phyloP scores from a whole-genome alignment of 768 basidiomycete genomes.

The Panus rudis region DNA sequence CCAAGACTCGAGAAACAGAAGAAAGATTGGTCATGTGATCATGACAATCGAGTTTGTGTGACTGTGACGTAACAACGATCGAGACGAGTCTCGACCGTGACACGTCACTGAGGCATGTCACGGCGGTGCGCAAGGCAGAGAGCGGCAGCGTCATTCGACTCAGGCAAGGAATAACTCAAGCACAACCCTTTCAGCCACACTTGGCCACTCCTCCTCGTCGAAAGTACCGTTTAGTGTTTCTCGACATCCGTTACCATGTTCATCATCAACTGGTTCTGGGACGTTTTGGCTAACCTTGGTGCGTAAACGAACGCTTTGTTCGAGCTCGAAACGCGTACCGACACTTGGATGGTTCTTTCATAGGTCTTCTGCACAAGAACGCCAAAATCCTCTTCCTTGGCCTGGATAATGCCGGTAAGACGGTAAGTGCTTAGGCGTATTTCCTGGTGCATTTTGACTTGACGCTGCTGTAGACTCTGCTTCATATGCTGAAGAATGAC shows the following conservation, averaged over 20 bases:
- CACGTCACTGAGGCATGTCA: too few species aligned
- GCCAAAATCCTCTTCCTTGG: conserved; percentile 99
- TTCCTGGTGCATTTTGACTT: background rate
- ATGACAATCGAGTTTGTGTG: too few species aligned
- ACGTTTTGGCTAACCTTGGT: conserved; percentile 92
- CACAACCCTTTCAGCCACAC: conserved; percentile 2
- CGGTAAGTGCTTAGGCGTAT: conserved; percentile 43
- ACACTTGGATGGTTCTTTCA: conserved; percentile 1
- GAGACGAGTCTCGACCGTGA: too few species aligned
- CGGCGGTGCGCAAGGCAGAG: too few species aligned
- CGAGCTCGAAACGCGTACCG: background rate
- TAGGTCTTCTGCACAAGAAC: conserved; percentile 93
- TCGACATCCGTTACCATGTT: conserved; percentile 52
- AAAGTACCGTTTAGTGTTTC: too few species aligned
- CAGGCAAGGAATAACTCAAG: background rate
- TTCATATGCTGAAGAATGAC: conserved; percentile 99
- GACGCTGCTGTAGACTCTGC: conserved; percentile 56
- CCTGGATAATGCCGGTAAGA: conserved; percentile 98
- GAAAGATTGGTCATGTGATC: too few species aligned
- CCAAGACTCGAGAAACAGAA: too few species aligned
- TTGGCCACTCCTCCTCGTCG: conserved; percentile 1
- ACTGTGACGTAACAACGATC: too few species aligned
- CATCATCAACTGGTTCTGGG: conserved; percentile 95
- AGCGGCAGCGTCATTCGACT: too few species aligned
- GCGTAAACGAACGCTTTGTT: conserved; percentile 20